A percentile compares a stretch with the other conserved stretches of the same genome.
These are phyloP conservation scores for Daldinia grandis DNA, from an alignment of 495 filamentous ascomycete species.

Conservation along the genomic window DNA sequence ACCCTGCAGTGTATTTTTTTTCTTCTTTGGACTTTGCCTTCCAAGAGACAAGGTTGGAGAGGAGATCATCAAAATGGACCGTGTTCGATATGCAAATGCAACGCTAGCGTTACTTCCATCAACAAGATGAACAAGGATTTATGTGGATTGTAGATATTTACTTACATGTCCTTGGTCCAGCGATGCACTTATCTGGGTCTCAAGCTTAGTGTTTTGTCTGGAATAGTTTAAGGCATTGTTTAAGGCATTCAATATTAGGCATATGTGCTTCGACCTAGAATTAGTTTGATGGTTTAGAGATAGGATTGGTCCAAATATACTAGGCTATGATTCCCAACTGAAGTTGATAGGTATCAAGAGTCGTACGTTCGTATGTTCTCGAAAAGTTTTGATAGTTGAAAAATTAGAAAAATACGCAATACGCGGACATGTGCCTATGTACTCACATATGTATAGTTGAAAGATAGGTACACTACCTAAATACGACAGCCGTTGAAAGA, in stretches of 20 bases:
- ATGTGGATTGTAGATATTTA: background rate
- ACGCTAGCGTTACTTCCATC: constrained; percentile 28
- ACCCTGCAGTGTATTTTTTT: constrained; percentile 20
- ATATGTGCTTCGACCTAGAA: constrained; percentile 9
- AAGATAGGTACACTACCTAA: no score
- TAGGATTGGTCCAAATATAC: constrained; percentile 1
- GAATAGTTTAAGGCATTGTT: background rate
- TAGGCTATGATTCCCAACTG: background rate
- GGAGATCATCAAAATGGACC: constrained; percentile 24
- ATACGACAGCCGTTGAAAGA: constrained; percentile 6
- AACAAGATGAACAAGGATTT: constrained; percentile 5
- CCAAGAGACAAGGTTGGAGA: constrained; percentile 23
- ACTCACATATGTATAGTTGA: constrained; percentile 4
- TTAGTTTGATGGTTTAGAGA: background rate
- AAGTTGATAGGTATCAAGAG: constrained; percentile 1
- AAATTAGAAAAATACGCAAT: background rate
- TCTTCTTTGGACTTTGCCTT: constrained; percentile 20
- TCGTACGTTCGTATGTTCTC: constrained; percentile 19
- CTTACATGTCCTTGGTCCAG: constrained; percentile 14
- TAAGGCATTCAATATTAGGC: constrained; percentile 7
- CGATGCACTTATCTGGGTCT: background rate
- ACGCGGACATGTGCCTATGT: constrained; percentile 6
- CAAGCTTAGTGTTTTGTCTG: background rate
- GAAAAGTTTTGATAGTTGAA: background rate
- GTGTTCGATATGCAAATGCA: constrained; percentile 26